A percentile compares a stretch with the other conserved stretches of the same genome.
Conservation (phyloP, 2,329 filamentous ascomycete species). For the Cytospora chrysosperma region DNA sequence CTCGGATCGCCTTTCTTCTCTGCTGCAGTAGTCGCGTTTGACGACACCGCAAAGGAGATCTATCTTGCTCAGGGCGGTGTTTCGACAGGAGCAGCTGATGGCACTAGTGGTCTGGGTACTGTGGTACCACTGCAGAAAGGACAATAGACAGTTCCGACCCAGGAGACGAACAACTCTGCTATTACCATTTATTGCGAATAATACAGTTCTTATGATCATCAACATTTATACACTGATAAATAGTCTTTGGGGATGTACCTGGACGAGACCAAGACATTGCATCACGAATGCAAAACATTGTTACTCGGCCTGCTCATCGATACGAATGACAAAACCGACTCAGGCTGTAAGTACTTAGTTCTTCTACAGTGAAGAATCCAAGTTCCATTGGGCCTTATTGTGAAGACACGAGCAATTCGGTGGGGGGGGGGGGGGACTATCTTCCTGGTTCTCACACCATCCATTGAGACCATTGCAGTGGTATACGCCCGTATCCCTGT, state of each 20-base stretch:
- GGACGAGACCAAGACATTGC: too few species aligned
- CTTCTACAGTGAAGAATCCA: too few species aligned
- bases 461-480: constrained; percentile 4
- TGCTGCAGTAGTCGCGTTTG: neutral
- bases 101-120: neutral
- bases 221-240: too few species aligned
- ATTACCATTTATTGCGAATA: too few species aligned
- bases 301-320: neutral
- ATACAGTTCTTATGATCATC: too few species aligned
- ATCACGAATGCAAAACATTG: too few species aligned
- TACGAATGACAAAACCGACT: constrained; percentile 6
- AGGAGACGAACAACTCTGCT: too few species aligned
- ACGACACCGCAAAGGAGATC: neutral
- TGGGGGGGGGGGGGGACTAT: neutral
- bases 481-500: constrained; percentile 5
- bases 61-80: neutral
- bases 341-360: neutral
- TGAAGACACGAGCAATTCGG: too few species aligned
- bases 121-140: neutral
- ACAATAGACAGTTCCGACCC: neutral
- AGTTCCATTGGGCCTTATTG: too few species aligned
- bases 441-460: constrained; percentile 2
- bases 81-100: neutral
- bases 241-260: too few species aligned
- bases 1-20: constrained; percentile 2